phyloP scores from a whole-genome alignment of 331 rosid species.

The Quercus phellos region DNA sequence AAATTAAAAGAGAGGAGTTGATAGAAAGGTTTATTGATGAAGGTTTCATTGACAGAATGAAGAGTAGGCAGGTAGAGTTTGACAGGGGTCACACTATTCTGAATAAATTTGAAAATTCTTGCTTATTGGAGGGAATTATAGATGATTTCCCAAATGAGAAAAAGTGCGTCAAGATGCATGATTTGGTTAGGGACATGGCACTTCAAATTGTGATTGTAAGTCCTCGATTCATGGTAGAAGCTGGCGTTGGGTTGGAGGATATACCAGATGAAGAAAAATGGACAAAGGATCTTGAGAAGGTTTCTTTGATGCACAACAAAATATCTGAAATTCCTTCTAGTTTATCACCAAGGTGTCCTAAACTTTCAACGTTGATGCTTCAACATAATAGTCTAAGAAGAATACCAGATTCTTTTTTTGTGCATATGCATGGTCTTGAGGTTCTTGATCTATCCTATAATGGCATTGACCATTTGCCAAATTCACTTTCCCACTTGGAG shows the following conservation, averaged over 20 bases:
- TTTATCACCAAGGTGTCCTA: conserved; percentile 1
- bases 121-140: conserved; percentile 10
- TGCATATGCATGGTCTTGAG: background rate
- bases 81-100: conserved; percentile 16
- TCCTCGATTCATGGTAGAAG: conserved; percentile 17
- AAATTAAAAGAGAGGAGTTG: conserved; percentile 18
- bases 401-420: background rate
- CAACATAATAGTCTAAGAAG: background rate
- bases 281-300: conserved; percentile 16
- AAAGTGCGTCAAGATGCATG: conserved; percentile 10
- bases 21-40: conserved; percentile 14
- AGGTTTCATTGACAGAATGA: conserved; percentile 13
- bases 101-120: conserved; percentile 13
- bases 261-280: conserved; percentile 17
- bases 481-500: background rate
- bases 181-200: conserved; percentile 21
- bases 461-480: background rate
- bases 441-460: background rate
- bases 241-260: conserved; percentile 1
- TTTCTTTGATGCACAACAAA: conserved; percentile 18
- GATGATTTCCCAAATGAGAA: conserved; percentile 6
- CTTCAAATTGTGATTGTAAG: background rate
- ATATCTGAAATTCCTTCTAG: background rate
- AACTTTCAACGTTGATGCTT: background rate
- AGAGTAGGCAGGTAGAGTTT: background rate